Evolutionary conservation across 441 rosid genomes (phyloP).

Genomic region (Viola pubescens): DNA sequence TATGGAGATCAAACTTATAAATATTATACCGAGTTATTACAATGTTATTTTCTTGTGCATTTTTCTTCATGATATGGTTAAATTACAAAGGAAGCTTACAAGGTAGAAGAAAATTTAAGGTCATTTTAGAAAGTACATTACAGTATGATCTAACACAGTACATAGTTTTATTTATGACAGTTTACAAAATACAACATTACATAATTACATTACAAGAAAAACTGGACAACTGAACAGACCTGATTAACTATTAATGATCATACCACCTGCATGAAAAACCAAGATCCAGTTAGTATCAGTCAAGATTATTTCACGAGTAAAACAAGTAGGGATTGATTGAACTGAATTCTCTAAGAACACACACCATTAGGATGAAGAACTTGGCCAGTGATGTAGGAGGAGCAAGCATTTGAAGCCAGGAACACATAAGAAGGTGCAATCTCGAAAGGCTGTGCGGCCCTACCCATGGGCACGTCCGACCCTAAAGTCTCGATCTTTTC

Average conservation of each 20-base stretch:
- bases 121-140: too few species aligned
- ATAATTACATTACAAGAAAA: too few species aligned
- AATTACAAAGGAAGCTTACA: too few species aligned
- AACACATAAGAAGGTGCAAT: constrained; percentile 54
- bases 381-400: constrained; percentile 69
- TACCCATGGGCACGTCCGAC: constrained; percentile 39
- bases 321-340: neutral
- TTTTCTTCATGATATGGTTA: too few species aligned
- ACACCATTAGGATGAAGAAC: constrained; percentile 60
- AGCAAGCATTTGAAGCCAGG: constrained; percentile 48
- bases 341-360: neutral
- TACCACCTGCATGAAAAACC: constrained; percentile 33
- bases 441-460: constrained; percentile 62
- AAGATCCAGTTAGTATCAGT: neutral
- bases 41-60: neutral
- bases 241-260: constrained; percentile 37
- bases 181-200: too few species aligned
- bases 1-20: too few species aligned
- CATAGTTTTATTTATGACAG: too few species aligned
- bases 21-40: too few species aligned
- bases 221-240: too few species aligned
- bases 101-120: too few species aligned
- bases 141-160: too few species aligned
- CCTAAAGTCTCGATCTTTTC: constrained; percentile 36
- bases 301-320: neutral